phyloP scores from a whole-genome alignment of 2,329 filamentous ascomycete genomes.

The Sarocladiaceae sp. region DNA sequence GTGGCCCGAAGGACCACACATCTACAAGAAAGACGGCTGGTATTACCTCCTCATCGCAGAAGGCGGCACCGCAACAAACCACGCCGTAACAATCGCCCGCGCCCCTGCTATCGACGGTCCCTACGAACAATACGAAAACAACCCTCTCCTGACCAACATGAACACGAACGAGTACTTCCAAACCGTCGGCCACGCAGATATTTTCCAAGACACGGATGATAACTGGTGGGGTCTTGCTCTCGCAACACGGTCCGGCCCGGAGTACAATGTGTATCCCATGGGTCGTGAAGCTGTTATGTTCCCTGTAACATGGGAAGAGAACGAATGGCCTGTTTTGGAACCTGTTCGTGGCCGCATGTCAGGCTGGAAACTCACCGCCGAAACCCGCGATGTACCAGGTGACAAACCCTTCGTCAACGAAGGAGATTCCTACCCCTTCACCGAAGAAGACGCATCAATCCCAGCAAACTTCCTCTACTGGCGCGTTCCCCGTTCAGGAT shows the following conservation, averaged over 20 bases:
- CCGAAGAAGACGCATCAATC: slow-evolving; percentile 26
- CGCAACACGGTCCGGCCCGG: slow-evolving; percentile 18
- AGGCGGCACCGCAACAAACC: slow-evolving; percentile 35
- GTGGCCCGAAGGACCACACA: slow-evolving; percentile 49
- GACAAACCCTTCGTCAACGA: slow-evolving; percentile 32
- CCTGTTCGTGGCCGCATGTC: slow-evolving; percentile 24
- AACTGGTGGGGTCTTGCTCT: slow-evolving; percentile 45
- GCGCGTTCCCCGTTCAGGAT: slow-evolving; percentile 35
- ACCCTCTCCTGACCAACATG: slow-evolving; percentile 33
- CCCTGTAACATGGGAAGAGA: slow-evolving; percentile 43
- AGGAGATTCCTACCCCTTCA: slow-evolving; percentile 36
- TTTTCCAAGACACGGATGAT: slow-evolving; percentile 27
- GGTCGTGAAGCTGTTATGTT: slow-evolving; percentile 41
- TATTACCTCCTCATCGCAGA: slow-evolving; percentile 43
- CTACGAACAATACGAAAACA: slow-evolving; percentile 28
- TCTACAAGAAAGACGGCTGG: slow-evolving; percentile 35
- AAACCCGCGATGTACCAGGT: slow-evolving; percentile 23
- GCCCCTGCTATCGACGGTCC: slow-evolving; percentile 29
- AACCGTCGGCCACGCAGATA: slow-evolving; percentile 26
- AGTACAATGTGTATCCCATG: slow-evolving; percentile 33
- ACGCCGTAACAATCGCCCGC: slow-evolving; percentile 32
- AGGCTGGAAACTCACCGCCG: slow-evolving; percentile 30
- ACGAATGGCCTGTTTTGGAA: slow-evolving; percentile 42
- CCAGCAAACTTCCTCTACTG: slow-evolving; percentile 43
- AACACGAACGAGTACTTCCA: slow-evolving; percentile 25